These are phyloP conservation scores for Albophoma yamanashiensis DNA, from an alignment of 2,329 filamentous ascomycete genomes.

Conservation along the genomic window DNA sequence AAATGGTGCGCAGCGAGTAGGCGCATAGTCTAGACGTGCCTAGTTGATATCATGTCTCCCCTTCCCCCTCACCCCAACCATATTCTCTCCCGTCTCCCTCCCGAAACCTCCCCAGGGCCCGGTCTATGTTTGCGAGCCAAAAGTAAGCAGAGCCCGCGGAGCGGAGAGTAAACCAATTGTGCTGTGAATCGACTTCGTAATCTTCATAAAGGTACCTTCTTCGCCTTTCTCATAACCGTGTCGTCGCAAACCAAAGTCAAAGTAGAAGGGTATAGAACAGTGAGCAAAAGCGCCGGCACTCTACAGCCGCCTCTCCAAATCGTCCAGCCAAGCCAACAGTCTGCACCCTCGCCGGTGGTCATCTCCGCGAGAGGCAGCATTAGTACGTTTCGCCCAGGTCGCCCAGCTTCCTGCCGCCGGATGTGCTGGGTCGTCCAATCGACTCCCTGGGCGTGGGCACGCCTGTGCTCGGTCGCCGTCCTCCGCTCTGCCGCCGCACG, in stretches of 20 bases:
- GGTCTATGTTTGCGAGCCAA: neutral
- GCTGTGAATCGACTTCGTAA: neutral
- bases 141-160: neutral
- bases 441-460: conserved; percentile 14
- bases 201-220: neutral
- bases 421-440: conserved; percentile 19
- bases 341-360: neutral
- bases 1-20: neutral
- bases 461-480: conserved; percentile 31
- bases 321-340: neutral
- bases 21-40: neutral
- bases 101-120: neutral
- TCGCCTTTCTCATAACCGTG: neutral
- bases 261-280: neutral
- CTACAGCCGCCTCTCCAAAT: neutral
- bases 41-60: neutral
- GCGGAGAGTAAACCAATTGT: neutral
- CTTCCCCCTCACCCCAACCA: neutral
- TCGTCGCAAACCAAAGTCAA: conserved; percentile 1
- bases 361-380: conserved; percentile 4
- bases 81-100: neutral
- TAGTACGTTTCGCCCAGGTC: conserved; percentile 47
- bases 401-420: conserved; percentile 28
- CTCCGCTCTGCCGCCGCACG: conserved; percentile 31
- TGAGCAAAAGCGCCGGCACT: conserved; percentile 4